A percentile compares a stretch with the other conserved stretches of the same genome.
These are phyloP conservation scores for Angophora floribunda DNA, from an alignment of 345 rosid species.

Conservation along the genomic window DNA sequence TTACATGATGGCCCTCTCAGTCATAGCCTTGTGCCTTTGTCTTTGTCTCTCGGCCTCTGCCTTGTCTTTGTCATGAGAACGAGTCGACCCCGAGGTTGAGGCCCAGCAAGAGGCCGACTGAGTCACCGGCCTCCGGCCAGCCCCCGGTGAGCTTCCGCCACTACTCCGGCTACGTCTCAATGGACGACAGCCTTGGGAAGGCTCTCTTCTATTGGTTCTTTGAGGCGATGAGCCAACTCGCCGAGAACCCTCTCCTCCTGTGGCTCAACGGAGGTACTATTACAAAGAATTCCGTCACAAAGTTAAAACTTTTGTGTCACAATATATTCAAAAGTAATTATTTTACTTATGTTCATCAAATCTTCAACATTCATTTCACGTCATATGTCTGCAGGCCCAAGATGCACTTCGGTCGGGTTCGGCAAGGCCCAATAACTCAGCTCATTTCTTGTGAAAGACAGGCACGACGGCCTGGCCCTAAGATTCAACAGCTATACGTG, in stretches of 20 bases:
- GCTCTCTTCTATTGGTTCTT: slow-evolving; percentile 72
- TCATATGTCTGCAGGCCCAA: background rate
- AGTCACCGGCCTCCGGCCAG: slow-evolving; percentile 46
- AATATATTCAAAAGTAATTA: background rate
- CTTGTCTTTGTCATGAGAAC: background rate
- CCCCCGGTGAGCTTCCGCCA: slow-evolving; percentile 46
- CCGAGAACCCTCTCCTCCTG: slow-evolving; percentile 45
- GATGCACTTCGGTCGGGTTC: slow-evolving; percentile 6
- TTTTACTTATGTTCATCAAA: background rate
- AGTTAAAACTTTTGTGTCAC: background rate
- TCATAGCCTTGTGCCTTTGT: background rate
- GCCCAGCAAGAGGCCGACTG: slow-evolving; percentile 25
- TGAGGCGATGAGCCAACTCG: slow-evolving; percentile 23
- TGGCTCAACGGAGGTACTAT: slow-evolving; percentile 71
- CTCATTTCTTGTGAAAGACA: slow-evolving; percentile 5
- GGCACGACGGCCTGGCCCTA: background rate
- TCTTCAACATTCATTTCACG: background rate
- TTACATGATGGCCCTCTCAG: background rate
- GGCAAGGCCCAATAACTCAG: slow-evolving; percentile 15
- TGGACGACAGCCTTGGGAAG: slow-evolving; percentile 7
- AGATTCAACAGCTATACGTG: slow-evolving; percentile 3
- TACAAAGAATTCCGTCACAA: too few species aligned
- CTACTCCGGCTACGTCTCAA: slow-evolving; percentile 51
- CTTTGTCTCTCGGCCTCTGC: background rate
- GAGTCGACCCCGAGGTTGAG: background rate